Percentiles rank a stretch among this genome's conserved stretches.
Evolutionary conservation across 352 stramenopile genomes (phyloP).

Genomic region (Phytophthora pini): DNA sequence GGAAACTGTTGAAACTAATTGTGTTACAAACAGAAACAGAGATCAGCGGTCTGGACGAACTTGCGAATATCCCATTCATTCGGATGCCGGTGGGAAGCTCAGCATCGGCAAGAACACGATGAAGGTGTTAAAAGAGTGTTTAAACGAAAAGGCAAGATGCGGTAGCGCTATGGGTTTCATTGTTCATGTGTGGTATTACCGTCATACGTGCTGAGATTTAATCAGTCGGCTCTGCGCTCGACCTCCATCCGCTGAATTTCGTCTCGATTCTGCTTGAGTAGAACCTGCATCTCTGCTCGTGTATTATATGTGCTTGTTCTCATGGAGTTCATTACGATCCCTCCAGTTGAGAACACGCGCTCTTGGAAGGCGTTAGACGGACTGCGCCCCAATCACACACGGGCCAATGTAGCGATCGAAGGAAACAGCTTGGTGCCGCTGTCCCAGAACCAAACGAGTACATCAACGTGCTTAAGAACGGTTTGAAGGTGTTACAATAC

Average conservation of each 20-base stretch:
- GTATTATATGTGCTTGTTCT: background rate
- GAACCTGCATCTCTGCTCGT: background rate
- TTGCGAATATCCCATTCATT: no score
- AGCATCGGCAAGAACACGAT: no score
- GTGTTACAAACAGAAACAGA: no score
- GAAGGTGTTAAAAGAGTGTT: no score
- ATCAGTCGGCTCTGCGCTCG: background rate
- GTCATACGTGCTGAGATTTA: no score
- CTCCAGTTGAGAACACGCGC: background rate
- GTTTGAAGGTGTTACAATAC: background rate
- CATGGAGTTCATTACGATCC: background rate
- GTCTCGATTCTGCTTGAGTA: background rate
- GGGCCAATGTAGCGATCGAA: background rate
- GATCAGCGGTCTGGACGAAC: no score
- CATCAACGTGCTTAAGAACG: background rate
- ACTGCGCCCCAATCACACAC: background rate
- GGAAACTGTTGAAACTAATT: no score
- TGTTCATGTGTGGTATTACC: no score
- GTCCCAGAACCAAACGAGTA: background rate
- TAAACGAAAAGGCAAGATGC: no score
- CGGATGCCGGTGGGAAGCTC: no score
- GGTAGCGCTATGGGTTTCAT: no score
- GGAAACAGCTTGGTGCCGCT: background rate
- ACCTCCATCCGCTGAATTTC: background rate
- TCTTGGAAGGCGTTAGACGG: background rate